Evolutionary conservation across 2,329 filamentous ascomycete genomes (phyloP), one percentile per base, ranked within the genome.

Genomic region (Xenoacremonium recifei): DNA sequence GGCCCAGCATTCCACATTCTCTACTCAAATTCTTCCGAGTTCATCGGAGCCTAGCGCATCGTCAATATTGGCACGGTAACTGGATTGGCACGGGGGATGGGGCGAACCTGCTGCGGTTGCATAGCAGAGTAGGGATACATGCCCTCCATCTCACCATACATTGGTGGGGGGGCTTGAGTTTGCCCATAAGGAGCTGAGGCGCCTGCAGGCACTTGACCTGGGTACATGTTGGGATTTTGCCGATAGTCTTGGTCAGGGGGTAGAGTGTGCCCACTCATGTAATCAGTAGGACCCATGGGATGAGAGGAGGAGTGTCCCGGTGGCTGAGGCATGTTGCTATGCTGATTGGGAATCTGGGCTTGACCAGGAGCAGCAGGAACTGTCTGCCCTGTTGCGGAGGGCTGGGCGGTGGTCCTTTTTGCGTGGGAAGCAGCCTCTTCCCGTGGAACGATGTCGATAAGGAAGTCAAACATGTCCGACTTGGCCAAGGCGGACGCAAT

Each of bases 401-500:
- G 65, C 48, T 81, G 75, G 6, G 77, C 72, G 32, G 75, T 72
- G 32, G 83, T 76, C 51, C 91, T 78, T 72, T 96, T 96, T 30
- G 90, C 81, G 62, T 91, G 89, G 17, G 86, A 83, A 9, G 87
- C 79, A 25, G 92, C 90, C 66, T 99, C 93, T 66, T 99, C 93
- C 39, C 93, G 85, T 4, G 93, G 93, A 5, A 99, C 93, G 48
- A 99, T 99, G 63, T 99, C 93, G 64, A 99, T 99, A 45, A 99
- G 76, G 70, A 99, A 99, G 71, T 99, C 93, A 66, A 99, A 99
- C 93, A 99, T 99, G 71, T 99, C 93, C 17, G 90, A 96, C 70
- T 99, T 99, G 46, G 89, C 87, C 18, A 99, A 76, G 12, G 93
- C 93, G 10, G 90, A 95, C 17, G 93, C 93, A 63, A 99, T 99